A percentile compares a stretch with the other conserved stretches of the same genome.
These are phyloP conservation scores for Neurospora tetrasperma DNA, from an alignment of 495 filamentous ascomycete genomes.

Conservation along the genomic window DNA sequence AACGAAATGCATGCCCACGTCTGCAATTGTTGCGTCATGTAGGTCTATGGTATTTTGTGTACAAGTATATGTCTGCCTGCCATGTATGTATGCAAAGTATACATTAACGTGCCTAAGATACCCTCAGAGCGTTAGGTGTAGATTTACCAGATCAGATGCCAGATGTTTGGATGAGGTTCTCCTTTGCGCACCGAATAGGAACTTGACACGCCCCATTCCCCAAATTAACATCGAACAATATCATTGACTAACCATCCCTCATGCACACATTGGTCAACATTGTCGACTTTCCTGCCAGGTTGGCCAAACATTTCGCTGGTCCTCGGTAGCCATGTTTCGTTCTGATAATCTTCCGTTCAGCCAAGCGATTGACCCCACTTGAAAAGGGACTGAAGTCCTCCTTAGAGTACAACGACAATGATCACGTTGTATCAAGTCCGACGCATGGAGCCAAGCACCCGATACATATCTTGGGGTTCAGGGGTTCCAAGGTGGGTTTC, in stretches of 20 bases:
- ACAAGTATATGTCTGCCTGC: not conserved
- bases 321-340: conserved; percentile 7
- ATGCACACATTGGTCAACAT: not conserved
- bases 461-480: not conserved
- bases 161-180: not conserved
- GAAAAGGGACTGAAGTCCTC: conserved; percentile 1
- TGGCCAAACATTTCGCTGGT: not conserved
- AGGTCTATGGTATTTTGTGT: not conserved
- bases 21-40: not conserved
- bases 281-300: not conserved
- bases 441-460: not conserved
- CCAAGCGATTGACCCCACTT: not conserved
- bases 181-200: not conserved
- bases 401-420: not conserved
- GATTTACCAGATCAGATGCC: not conserved
- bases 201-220: not conserved
- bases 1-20: not conserved
- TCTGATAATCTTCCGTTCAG: conserved; percentile 6
- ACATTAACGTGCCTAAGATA: not conserved
- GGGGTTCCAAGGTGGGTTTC: not conserved
- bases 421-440: not conserved
- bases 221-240: not conserved
- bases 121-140: not conserved
- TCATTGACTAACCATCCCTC: not conserved
- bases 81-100: not conserved